Evolutionary conservation across 1,139 yeast genomes (phyloP), one percentile per base, ranked within the genome.

Genomic region (Saccharomyces hybrid): DNA sequence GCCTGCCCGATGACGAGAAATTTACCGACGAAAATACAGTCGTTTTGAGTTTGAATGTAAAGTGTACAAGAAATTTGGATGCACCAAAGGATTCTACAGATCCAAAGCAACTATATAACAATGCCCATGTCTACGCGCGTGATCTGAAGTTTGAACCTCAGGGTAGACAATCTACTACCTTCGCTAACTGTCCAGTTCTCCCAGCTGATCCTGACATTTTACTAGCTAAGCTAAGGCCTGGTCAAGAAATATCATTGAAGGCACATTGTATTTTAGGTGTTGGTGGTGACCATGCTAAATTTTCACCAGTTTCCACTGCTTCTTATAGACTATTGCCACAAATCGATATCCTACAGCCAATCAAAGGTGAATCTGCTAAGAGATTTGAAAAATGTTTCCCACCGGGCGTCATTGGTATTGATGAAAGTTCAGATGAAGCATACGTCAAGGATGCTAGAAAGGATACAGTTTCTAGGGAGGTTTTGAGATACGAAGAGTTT

Each of bases 401-500:
- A 44, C 79, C 85, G 2, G 99, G 99, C 34, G 99, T 93, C 49
- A 81, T 93, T 69, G 96, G 80, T 31, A 82, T 93, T 60, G 77
- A 85, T 64, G 73, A 76, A 27, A 71, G 78, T 27, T 54, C 52
- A 9, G 95, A 84, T 49, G 81, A 82, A 63, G 98, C 99, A 0
- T 80, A 69, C 62, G 96, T 93, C 23, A 79, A 83, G 59, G 96
- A 93, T 71, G 82, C 98, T 1, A 82, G 99, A 75, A 85, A 82
- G 68, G 99, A 93, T 71, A 93, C 99, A 2, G 99, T 93, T 47
- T 88, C 96, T 7, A 82, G 99, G 73, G 99, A 93, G 72, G 97
- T 91, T 11, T 78, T 93, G 63, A 84, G 99, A 72, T 96, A 93
- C 70, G 86, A 84, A 52, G 96, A 93, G 69, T 93, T 93, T 65